These are phyloP conservation scores for Pisolithus orientalis DNA, from an alignment of 768 basidiomycete species.

Conservation along the genomic window DNA sequence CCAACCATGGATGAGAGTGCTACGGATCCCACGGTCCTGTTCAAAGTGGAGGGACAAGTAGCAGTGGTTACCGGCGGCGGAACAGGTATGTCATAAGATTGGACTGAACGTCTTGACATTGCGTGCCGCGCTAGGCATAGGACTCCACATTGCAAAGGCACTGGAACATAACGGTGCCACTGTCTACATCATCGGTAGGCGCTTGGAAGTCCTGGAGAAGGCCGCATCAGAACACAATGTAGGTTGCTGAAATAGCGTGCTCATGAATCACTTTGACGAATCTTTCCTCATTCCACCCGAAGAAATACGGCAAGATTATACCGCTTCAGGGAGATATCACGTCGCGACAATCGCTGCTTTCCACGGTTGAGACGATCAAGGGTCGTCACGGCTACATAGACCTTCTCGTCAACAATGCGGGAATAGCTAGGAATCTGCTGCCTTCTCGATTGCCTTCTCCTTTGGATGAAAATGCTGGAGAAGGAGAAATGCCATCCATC, in stretches of 20 bases:
- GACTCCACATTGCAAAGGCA: conserved; percentile 72
- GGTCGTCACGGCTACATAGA: conserved; percentile 63
- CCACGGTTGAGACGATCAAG: conserved; percentile 50
- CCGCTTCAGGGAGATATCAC: conserved; percentile 66
- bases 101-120: conserved; percentile 1
- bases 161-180: conserved; percentile 76
- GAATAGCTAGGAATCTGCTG: conserved; percentile 57
- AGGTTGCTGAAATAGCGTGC: conserved; percentile 18
- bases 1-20: conserved; percentile 13
- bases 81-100: conserved; percentile 40
- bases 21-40: conserved; percentile 38
- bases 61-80: conserved; percentile 72
- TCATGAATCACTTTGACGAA: conserved; percentile 13
- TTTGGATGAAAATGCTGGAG: conserved; percentile 22
- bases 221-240: conserved; percentile 60
- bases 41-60: conserved; percentile 59
- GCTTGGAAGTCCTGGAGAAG: conserved; percentile 50
- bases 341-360: conserved; percentile 48
- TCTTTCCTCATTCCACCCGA: not conserved
- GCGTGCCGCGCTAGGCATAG: conserved; percentile 50
- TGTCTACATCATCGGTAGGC: conserved; percentile 73
- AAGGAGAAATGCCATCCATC: conserved; percentile 43
- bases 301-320: conserved; percentile 62
- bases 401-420: conserved; percentile 76
- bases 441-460: conserved; percentile 52